Evolutionary conservation across 2,329 filamentous ascomycete species (phyloP).

Genomic region (Helotiales sp.): DNA sequence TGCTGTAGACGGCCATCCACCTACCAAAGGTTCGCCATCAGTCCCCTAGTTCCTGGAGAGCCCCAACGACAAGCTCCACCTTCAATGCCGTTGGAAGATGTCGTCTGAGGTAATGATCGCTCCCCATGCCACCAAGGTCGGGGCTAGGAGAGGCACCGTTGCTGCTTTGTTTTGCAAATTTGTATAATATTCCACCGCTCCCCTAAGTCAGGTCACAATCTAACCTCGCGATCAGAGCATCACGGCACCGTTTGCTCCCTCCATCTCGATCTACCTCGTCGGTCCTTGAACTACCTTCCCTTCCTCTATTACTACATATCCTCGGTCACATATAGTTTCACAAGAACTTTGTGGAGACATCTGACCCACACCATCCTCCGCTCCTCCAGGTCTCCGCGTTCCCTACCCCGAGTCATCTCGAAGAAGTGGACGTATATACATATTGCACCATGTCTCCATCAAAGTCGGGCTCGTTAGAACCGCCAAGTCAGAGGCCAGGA

Average conservation of each 20-base stretch:
- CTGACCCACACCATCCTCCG: conserved; percentile 5
- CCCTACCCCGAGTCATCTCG: background rate
- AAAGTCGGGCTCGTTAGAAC: conserved; percentile 12
- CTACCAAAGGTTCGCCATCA: background rate
- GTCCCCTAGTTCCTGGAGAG: background rate
- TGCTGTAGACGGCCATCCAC: background rate
- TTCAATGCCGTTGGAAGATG: background rate
- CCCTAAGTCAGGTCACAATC: background rate
- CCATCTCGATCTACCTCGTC: background rate
- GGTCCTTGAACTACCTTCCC: background rate
- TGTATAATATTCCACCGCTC: background rate
- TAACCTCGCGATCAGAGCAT: background rate
- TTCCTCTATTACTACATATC: background rate
- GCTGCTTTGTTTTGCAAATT: background rate
- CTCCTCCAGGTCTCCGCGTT: conserved; percentile 11
- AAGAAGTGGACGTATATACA: conserved; percentile 5
- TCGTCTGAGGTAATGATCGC: background rate
- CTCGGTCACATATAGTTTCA: conserved; percentile 13
- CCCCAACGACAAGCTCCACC: background rate
- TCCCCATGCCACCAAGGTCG: background rate
- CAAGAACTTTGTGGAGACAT: background rate
- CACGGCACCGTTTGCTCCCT: background rate
- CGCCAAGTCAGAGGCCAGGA: conserved; percentile 24
- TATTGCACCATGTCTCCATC: conserved; percentile 21
- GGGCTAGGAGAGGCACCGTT: background rate